Base-by-base conservation (phyloP, 1,284 basidiomycete species). In the Sanguinoderma infundibulare region DNA sequence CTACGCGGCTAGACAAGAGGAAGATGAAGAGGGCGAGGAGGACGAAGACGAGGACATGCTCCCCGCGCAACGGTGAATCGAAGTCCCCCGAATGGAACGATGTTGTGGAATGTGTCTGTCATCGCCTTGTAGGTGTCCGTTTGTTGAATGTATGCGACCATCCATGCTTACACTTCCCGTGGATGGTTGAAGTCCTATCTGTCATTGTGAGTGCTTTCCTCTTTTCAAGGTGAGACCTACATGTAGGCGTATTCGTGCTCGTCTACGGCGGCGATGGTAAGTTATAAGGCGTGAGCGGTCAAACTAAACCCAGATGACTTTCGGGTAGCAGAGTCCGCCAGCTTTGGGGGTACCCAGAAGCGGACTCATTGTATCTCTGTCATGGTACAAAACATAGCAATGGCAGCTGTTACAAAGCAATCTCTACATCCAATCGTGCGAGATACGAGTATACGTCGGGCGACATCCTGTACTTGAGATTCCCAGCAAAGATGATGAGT, bases 361-460 rank as follows among this genome's bases (percentile, higher is more conserved):
- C n/a, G n/a, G n/a, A n/a, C n/a, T n/a, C n/a, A n/a, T n/a, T n/a
- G n/a, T n/a, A n/a, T n/a, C n/a, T n/a, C n/a, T n/a, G n/a, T 57
- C 55, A 36, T 60, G 58, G 40, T 62, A 64, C 58, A 64, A 39
- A 24, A 53, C 28, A 44, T 20, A 17, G 34, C 26, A 62, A 28
- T 49, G 55, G 53, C 59, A 44, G 61, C 67, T 70, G 24, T 35
- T 36, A 91, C 67, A 92, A 78, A 35, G 89, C 86, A 69, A 92
- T 90, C 75, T 92, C 91, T 1, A 92, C 91, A 67, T 92, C 90
- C 67, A 91, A 69, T 59, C 89, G 81, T 12, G 90, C 88, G 53
- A 97, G 81, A 77, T 96, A 94, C 55, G 92, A 91, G 78, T 97
- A 96, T 63, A 97, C 90, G 74, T 98, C 94, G 34, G 92, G 88